A percentile compares a stretch with the other conserved stretches of the same genome.
Evolutionary conservation across 371 early-diverging fungal species (phyloP).

Genomic region (Mucor velutinosus): DNA sequence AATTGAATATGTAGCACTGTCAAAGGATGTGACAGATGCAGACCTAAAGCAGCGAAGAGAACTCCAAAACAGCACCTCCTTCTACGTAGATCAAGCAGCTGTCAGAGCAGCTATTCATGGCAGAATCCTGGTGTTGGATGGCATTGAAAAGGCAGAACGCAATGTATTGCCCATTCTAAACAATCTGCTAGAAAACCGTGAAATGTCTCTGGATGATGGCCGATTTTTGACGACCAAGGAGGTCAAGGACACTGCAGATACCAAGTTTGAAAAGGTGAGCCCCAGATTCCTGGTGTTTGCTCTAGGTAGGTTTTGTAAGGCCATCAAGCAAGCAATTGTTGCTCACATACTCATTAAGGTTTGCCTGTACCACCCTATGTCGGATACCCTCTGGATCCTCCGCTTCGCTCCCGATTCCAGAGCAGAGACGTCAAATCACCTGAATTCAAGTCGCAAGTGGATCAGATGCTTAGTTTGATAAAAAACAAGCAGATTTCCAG

Average conservation of each 20-base stretch:
- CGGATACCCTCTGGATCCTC: slow-evolving; percentile 84
- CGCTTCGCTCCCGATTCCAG: slow-evolving; percentile 83
- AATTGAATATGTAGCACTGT: slow-evolving; percentile 79
- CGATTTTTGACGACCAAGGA: slow-evolving; percentile 75
- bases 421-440: slow-evolving; percentile 67
- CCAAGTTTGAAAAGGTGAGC: slow-evolving; percentile 72
- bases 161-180: slow-evolving; percentile 88
- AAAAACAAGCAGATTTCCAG: slow-evolving; percentile 27
- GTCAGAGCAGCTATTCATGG: slow-evolving; percentile 86
- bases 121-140: slow-evolving; percentile 79
- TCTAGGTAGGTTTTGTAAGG: slow-evolving; percentile 47
- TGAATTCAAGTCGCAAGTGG: slow-evolving; percentile 63
- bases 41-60: slow-evolving; percentile 88
- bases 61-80: slow-evolving; percentile 70
- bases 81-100: slow-evolving; percentile 77
- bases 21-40: slow-evolving; percentile 79
- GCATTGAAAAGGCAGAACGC: slow-evolving; percentile 85
- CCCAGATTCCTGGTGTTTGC: slow-evolving; percentile 80
- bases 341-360: too few species aligned
- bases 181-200: slow-evolving; percentile 86
- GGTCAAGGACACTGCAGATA: slow-evolving; percentile 44
- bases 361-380: slow-evolving; percentile 80
- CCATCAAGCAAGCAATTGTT: too few species aligned
- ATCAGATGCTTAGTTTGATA: slow-evolving; percentile 44
- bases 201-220: slow-evolving; percentile 88